These are phyloP conservation scores for Monosporascus cannonballus DNA, from an alignment of 2,329 filamentous ascomycete species.

Conservation along the genomic window DNA sequence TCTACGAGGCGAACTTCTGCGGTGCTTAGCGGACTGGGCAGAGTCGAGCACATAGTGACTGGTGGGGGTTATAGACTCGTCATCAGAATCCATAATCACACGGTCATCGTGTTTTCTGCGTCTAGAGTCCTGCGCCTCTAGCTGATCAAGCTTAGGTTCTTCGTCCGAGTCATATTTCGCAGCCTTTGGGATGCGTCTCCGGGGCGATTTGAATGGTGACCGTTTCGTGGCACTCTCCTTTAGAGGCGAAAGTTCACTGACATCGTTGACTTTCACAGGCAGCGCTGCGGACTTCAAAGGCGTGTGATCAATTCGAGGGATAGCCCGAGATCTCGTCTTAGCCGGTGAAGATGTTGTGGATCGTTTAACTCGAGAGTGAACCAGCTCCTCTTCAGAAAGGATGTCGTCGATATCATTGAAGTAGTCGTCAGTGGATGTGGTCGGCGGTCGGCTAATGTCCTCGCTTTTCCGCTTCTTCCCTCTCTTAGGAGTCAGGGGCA, in stretches of 20 bases:
- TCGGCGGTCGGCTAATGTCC: slow-evolving; percentile 33
- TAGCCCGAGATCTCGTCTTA: slow-evolving; percentile 15
- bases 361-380: slow-evolving; percentile 26
- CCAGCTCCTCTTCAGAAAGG: slow-evolving; percentile 23
- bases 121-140: slow-evolving; percentile 12
- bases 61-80: slow-evolving; percentile 43
- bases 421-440: slow-evolving; percentile 30
- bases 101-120: slow-evolving; percentile 24
- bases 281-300: slow-evolving; percentile 9
- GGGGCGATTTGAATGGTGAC: slow-evolving; percentile 19
- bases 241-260: slow-evolving; percentile 5
- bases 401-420: slow-evolving; percentile 50
- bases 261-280: slow-evolving; percentile 3
- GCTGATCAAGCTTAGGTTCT: slow-evolving; percentile 13
- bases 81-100: slow-evolving; percentile 51
- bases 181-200: slow-evolving; percentile 8
- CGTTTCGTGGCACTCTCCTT: slow-evolving; percentile 9
- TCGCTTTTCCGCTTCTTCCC: slow-evolving; percentile 48
- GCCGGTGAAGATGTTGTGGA: slow-evolving; percentile 31
- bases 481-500: slow-evolving; percentile 29
- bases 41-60: slow-evolving; percentile 28
- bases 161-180: slow-evolving; percentile 10
- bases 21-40: slow-evolving; percentile 13
- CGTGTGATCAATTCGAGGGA: slow-evolving; percentile 12
- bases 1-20: slow-evolving; percentile 8